Evolutionary conservation across 768 basidiomycete genomes (phyloP), one percentile per base, ranked within the genome.

Genomic region (Lentinula boryana): DNA sequence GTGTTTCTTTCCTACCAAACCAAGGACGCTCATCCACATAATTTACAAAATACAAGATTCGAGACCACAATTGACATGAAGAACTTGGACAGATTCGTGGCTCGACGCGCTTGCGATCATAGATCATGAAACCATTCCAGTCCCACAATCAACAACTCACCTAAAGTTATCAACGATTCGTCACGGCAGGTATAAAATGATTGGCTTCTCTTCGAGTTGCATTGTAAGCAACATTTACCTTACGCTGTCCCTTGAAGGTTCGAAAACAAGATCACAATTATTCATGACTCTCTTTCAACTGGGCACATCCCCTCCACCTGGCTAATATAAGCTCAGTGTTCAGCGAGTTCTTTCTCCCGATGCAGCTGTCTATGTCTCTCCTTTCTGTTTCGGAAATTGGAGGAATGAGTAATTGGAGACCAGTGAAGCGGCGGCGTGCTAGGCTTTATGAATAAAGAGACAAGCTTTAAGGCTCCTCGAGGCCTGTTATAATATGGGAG

Each of bases 381-480:
- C 77, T 2, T 62, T 80, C 6, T 70, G 70, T 44, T 70, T 81
- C n/a, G n/a, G n/a, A n/a, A n/a, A n/a, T n/a, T 1, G 80, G 80
- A n/a, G 79, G 70, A 1, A 73, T 74, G 75, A 78, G 71, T 64
- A 76, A n/a, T 80, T 38, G 78, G 78, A 6, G 74, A 78, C 54
- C 68, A 72, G 31, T 77, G 78, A 76, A 54, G 44, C 1, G 61
- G 63, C n/a, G 0, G 2, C 54, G 5, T 43, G n/a, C n/a, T 68
- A 0, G 72, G 73, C 0, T 66, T 74, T 69, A 79, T 80, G 75
- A 63, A 72, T 66, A 80, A 80, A 65, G 72, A 76, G 44, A 55
- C 64, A 16, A 70, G 75, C 10, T 80, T 81, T 72, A 73, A 78
- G 68, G n/a, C 71, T 83, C 13, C 69, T 83, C 0, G 80, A 82